Evolutionary conservation across 257 asterid genomes (phyloP).

Genomic region (Agastache rugosa): DNA sequence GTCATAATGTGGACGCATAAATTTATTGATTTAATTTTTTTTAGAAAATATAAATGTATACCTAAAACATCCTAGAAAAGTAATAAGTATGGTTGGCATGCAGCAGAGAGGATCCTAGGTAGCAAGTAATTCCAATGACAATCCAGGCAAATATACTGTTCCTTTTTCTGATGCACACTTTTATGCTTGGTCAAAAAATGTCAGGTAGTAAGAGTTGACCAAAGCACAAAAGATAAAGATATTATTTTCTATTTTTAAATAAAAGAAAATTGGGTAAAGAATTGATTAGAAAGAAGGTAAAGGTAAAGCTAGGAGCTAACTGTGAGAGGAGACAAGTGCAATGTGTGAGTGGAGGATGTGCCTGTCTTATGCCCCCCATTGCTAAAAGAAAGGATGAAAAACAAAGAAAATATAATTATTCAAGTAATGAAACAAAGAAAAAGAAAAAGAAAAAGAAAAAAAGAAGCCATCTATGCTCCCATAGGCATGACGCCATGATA

Average conservation of each 20-base stretch:
- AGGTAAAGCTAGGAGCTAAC: slow-evolving; percentile 36
- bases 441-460: not conserved
- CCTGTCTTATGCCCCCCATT: slow-evolving; percentile 33
- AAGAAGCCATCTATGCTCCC: not conserved
- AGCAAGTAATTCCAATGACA: slow-evolving; percentile 39
- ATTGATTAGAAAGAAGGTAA: slow-evolving; percentile 42
- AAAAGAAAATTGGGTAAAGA: not conserved
- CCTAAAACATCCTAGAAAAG: not conserved
- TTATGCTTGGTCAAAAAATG: slow-evolving; percentile 65
- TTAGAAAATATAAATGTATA: not conserved
- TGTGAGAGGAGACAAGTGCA: slow-evolving; percentile 31
- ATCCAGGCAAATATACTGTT: slow-evolving; percentile 39
- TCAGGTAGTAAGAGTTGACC: slow-evolving; percentile 58
- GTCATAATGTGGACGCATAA: too few species aligned
- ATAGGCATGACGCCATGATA: slow-evolving; percentile 14
- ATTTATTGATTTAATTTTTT: not conserved
- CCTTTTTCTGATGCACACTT: slow-evolving; percentile 42
- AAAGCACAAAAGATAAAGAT: slow-evolving; percentile 31
- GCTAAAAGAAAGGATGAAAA: slow-evolving; percentile 24
- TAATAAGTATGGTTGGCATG: not conserved
- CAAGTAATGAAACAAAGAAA: slow-evolving; percentile 13
- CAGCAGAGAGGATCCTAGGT: slow-evolving; percentile 50
- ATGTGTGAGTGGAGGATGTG: slow-evolving; percentile 58
- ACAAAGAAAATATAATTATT: not conserved
- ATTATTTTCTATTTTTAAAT: not conserved